Evolutionary conservation across 2,329 filamentous ascomycete genomes (phyloP), one percentile per base, ranked within the genome.

Genomic region (Niveomyces coronatus): DNA sequence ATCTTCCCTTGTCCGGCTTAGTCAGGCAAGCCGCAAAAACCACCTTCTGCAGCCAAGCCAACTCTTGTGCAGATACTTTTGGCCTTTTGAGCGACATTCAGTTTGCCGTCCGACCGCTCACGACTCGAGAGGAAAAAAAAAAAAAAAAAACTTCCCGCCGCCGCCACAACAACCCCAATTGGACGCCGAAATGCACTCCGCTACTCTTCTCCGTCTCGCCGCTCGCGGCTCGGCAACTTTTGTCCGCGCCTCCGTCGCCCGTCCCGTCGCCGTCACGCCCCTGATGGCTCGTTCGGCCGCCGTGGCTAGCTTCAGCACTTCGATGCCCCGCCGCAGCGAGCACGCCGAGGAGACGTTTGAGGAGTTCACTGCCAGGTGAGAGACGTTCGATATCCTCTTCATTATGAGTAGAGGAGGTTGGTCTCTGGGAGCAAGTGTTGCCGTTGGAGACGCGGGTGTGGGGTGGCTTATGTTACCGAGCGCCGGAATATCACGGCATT

Each of bases 311-410:
- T 81, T 82, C 68, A 81, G 73, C 71, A 82, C 76, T 58, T 71
- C 68, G 45, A 59, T 65, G 52, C 58, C 69, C 56, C 63, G 70
- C 58, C 67, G 65, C 52, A 60, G 61, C 54, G 67, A 73, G 58
- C 85, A 94, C 66, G 76, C 81, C 59, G 91, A 98, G 67, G 91
- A 98, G 79, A 94, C 84, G 56, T 98, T 94, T 55, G 91, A 98
- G 74, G 88, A 96, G 72, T 98, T 98, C 68, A 87, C 85, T 67
- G 83, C 87, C 56, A 88, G 91, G 91, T 98, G 85, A 67, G 73
- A 55, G 13, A 14, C 14, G n/a, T 17, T 29, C 4, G 4, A 7
- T 31, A 14, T 7, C 9, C 3, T 24, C 18, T 30, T 4, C 3
- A 16, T 17, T 34, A 9, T 9, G 4, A 14, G 6, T 26, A 15